Conservation (phyloP, 306 rosid species). For the Vigna unguiculata region DNA sequence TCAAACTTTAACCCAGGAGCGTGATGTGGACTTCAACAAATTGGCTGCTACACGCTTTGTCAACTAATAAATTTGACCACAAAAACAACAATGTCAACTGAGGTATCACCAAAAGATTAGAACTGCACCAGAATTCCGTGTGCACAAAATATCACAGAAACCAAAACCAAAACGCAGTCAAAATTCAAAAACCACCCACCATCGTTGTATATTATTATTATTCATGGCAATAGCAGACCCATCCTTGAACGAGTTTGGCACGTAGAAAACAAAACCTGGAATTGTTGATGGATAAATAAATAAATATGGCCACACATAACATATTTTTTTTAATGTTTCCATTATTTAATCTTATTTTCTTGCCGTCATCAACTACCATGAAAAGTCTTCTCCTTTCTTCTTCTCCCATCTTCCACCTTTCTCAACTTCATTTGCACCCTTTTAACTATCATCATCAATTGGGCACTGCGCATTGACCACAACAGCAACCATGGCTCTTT, state of each 20-base stretch:
- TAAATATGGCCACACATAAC: not conserved
- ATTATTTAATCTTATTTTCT: no score
- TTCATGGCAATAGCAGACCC: slow-evolving; percentile 27
- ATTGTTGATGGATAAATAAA: slow-evolving; percentile 35
- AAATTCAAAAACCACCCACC: slow-evolving; percentile 53
- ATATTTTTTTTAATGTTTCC: not conserved
- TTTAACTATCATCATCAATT: slow-evolving; percentile 18
- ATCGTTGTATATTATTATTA: slow-evolving; percentile 1
- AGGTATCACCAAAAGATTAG: not conserved
- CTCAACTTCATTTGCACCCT: not conserved
- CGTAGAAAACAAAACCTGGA: slow-evolving; percentile 33
- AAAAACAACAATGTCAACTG: slow-evolving; percentile 25
- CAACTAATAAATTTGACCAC: slow-evolving; percentile 40
- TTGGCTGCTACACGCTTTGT: slow-evolving; percentile 41
- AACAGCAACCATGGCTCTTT: slow-evolving; percentile 58
- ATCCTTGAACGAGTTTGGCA: slow-evolving; percentile 25
- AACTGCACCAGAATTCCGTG: not conserved
- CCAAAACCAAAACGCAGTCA: slow-evolving; percentile 39
- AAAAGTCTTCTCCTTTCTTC: not conserved
- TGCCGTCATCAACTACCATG: slow-evolving; percentile 36
- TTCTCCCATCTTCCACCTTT: not conserved
- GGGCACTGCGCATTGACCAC: not conserved
- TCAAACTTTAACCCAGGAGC: not conserved
- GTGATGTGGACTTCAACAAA: slow-evolving; percentile 45
- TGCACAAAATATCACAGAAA: not conserved